A percentile compares a stretch with the other conserved stretches of the same genome.
Conservation (phyloP, 2,329 filamentous ascomycete genomes). For the Penicillium sp. region DNA sequence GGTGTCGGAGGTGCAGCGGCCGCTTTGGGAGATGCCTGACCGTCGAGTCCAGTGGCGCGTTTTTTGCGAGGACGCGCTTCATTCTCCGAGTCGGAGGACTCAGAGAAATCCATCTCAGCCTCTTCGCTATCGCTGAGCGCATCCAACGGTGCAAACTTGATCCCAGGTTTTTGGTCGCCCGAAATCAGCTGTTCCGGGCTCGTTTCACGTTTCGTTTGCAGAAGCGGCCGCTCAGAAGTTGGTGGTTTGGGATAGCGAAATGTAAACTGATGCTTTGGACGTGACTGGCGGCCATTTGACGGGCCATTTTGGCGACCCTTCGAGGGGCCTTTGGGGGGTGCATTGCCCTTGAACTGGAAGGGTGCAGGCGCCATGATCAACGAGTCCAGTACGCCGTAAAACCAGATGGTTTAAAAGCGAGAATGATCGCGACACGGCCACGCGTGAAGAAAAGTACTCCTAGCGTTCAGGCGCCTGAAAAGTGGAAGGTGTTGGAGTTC, state of each 20-base stretch:
- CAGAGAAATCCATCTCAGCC: conserved; percentile 42
- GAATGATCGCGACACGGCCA: too few relatives aligned
- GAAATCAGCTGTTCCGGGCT: conserved; percentile 34
- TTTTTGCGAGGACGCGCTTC: conserved; percentile 37
- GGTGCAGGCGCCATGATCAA: background rate
- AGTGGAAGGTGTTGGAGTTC: background rate
- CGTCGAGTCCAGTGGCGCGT: conserved; percentile 28
- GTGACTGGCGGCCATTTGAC: conserved; percentile 12
- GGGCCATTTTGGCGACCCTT: conserved; percentile 5
- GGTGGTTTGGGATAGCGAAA: conserved; percentile 31
- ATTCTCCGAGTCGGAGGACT: conserved; percentile 35
- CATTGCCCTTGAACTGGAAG: conserved; percentile 15
- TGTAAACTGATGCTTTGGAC: conserved; percentile 34
- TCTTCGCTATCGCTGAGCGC: conserved; percentile 44
- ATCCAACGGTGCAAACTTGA: conserved; percentile 35
- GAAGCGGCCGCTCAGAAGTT: conserved; percentile 36
- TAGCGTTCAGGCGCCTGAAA: too few relatives aligned
- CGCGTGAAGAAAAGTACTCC: too few relatives aligned
- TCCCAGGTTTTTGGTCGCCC: conserved; percentile 21
- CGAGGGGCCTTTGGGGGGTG: background rate
- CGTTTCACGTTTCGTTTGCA: conserved; percentile 30
- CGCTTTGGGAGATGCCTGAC: conserved; percentile 15
- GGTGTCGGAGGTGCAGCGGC: conserved; percentile 16
- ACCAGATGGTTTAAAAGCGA: too few relatives aligned
- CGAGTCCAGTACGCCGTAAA: too few relatives aligned